Evolutionary conservation across 306 rosid species (phyloP).

Genomic region (Quercus robur): DNA sequence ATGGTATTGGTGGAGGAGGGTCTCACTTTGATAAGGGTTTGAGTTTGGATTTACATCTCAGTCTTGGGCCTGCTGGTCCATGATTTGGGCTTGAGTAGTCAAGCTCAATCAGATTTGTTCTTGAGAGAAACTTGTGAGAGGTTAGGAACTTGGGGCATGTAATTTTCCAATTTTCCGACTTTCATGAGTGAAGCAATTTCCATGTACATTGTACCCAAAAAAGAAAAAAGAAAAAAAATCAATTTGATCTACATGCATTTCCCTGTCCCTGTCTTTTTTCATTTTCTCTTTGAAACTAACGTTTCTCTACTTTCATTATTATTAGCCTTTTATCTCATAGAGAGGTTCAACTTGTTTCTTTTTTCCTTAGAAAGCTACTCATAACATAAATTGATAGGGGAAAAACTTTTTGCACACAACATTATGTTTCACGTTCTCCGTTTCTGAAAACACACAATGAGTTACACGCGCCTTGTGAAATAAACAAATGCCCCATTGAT

Average conservation of each 20-base stretch:
- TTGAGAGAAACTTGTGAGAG: background rate
- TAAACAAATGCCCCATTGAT: background rate
- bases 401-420: too few species aligned
- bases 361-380: background rate
- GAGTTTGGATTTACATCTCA: slow-evolving; percentile 46
- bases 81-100: slow-evolving; percentile 6
- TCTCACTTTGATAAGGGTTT: slow-evolving; percentile 20
- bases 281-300: background rate
- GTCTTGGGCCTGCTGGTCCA: slow-evolving; percentile 24
- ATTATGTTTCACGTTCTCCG: too few species aligned
- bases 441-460: too few species aligned
- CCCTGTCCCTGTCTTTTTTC: background rate
- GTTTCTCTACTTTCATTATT: background rate
- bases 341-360: background rate
- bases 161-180: background rate
- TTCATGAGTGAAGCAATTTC: background rate
- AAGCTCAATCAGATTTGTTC: background rate
- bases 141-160: background rate
- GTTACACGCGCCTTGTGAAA: too few species aligned
- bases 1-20: background rate
- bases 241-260: background rate
- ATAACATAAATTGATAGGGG: background rate
- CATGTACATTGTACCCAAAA: background rate
- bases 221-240: background rate
- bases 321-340: background rate